A percentile compares a stretch with the other conserved stretches of the same genome.
Conservation (phyloP, 208 protist genomes). For the Leishmania mexicana region DNA sequence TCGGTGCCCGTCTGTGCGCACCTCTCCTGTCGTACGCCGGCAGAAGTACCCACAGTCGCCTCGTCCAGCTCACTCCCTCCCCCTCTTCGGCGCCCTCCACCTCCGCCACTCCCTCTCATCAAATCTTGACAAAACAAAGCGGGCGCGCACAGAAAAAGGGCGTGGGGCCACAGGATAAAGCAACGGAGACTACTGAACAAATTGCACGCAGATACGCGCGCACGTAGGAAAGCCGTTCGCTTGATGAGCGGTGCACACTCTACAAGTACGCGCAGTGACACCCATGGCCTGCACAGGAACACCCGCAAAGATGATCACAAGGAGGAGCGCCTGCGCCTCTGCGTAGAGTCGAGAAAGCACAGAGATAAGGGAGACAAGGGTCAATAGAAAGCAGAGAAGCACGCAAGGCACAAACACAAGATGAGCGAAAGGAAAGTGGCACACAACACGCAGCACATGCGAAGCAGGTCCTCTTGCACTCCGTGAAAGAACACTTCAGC, state of each 20-base stretch:
- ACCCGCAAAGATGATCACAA: background rate
- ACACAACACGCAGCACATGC: background rate
- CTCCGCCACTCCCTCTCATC: background rate
- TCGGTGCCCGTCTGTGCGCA: background rate
- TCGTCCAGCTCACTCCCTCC: background rate
- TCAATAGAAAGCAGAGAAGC: background rate
- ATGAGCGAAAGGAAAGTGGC: background rate
- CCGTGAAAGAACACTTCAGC: background rate
- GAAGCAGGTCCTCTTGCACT: background rate
- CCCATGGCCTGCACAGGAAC: background rate
- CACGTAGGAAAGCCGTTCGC: background rate
- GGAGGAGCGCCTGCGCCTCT: background rate
- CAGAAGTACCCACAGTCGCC: background rate
- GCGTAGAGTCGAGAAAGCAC: background rate
- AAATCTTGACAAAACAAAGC: background rate
- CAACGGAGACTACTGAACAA: background rate
- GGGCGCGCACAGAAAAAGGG: background rate
- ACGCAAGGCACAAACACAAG: background rate
- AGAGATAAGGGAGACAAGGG: background rate
- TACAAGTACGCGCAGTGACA: background rate
- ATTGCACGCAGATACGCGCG: no score
- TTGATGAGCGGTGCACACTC: background rate
- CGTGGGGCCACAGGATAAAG: background rate
- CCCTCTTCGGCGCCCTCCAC: background rate
- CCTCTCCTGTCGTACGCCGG: background rate